A percentile compares a stretch with the other conserved stretches of the same genome.
Conservation (phyloP, 75 land plant species). For the Selaginella tamariscina region DNA sequence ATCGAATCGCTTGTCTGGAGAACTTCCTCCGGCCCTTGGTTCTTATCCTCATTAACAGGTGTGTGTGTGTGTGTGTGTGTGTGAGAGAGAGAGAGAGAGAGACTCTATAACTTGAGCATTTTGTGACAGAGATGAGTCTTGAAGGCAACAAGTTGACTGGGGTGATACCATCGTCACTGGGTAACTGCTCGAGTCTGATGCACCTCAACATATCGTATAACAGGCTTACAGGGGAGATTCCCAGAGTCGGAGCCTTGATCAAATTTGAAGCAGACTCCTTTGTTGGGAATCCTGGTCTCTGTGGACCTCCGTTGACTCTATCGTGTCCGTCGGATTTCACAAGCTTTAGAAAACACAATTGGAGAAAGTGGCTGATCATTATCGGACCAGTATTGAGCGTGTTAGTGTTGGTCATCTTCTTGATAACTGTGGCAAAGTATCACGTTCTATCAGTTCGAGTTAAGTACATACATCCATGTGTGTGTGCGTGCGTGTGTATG, state of each 20-base stretch:
- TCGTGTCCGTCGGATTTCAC: not conserved
- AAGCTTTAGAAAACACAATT: not conserved
- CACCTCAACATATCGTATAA: not conserved
- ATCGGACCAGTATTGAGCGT: not conserved
- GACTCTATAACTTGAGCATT: no score
- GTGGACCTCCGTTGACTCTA: not conserved
- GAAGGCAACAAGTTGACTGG: not conserved
- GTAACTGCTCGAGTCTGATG: conserved; percentile 3
- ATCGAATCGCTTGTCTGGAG: not conserved
- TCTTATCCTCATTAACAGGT: not conserved
- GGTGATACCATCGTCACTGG: not conserved
- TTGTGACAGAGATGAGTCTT: not conserved
- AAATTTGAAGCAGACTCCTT: not conserved
- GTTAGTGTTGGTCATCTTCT: not conserved
- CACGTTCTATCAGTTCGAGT: not conserved
- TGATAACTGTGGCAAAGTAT: not conserved
- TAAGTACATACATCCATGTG: not conserved
- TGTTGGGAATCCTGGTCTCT: not conserved
- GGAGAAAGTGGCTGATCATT: not conserved
- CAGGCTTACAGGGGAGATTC: conserved; percentile 9
- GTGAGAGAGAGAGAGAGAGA: no score
- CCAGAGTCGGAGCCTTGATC: not conserved
- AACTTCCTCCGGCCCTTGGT: not conserved
- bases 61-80: no score
- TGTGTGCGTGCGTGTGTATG: no score